Conservation (phyloP, 371 early-diverging fungal genomes). For the Mucor irregularis region DNA sequence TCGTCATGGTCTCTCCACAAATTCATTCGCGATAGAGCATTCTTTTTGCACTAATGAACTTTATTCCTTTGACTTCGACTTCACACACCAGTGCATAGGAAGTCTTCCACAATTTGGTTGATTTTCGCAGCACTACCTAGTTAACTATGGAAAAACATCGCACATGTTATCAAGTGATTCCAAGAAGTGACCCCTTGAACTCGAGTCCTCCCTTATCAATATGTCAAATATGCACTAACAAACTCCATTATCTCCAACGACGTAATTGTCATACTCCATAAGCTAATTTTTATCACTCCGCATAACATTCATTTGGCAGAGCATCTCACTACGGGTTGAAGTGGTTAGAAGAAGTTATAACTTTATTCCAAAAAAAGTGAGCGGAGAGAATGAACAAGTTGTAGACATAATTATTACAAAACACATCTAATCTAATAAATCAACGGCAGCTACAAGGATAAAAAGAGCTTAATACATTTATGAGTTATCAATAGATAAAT, state of each 20-base stretch:
- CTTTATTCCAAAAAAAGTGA: not conserved
- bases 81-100: too few species aligned
- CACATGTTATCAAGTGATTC: slow-evolving; percentile 1
- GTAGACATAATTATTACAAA: not conserved
- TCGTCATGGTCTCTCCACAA: too few species aligned
- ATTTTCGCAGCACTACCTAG: too few species aligned
- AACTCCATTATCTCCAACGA: not conserved
- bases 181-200: slow-evolving; percentile 1
- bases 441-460: slow-evolving; percentile 28
- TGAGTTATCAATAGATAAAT: not conserved
- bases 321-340: too few species aligned
- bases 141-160: not conserved
- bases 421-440: slow-evolving; percentile 36
- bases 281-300: not conserved
- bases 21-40: not conserved
- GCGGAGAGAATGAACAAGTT: not conserved
- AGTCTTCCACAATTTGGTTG: too few species aligned
- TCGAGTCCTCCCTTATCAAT: not conserved
- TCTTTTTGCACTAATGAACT: not conserved
- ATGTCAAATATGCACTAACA: not conserved
- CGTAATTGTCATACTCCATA: slow-evolving; percentile 1
- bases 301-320: too few species aligned
- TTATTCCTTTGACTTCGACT: not conserved
- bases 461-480: not conserved
- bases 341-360: too few species aligned